Conservation (phyloP, 352 stramenopile genomes). For the Pythium guiyangense region DNA sequence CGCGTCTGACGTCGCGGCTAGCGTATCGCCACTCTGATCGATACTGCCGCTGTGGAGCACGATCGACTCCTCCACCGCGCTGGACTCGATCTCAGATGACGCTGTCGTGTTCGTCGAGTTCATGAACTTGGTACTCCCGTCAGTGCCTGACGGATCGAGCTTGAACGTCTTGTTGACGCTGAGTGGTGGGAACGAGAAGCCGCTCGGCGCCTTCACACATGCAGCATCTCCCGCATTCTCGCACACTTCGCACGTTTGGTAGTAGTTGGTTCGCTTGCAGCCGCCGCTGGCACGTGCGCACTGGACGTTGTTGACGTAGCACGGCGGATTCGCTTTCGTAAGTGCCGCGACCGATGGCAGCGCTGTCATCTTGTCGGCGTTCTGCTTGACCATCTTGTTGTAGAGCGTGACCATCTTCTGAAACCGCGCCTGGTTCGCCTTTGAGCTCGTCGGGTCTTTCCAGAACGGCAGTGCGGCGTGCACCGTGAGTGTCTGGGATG, state of each 20-base stretch:
- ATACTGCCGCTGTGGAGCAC: constrained; percentile 4
- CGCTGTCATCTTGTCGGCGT: constrained; percentile 38
- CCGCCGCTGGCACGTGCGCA: constrained; percentile 38
- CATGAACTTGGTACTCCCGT: constrained; percentile 5
- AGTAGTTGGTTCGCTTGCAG: constrained; percentile 58
- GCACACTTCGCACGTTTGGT: constrained; percentile 61
- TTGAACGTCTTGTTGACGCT: constrained; percentile 21
- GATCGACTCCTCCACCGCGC: neutral
- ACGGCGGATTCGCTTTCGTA: constrained; percentile 45
- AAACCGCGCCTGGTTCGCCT: constrained; percentile 48
- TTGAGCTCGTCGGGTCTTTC: constrained; percentile 39
- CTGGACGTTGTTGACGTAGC: constrained; percentile 54
- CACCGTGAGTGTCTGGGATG: constrained; percentile 24
- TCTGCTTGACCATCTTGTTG: constrained; percentile 30
- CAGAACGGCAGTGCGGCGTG: constrained; percentile 54
- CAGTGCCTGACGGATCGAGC: constrained; percentile 7
- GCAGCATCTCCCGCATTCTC: constrained; percentile 12
- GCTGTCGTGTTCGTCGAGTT: constrained; percentile 6
- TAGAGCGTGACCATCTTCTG: constrained; percentile 55
- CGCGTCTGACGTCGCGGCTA: neutral
- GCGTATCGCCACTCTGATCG: neutral
- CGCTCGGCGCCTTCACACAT: constrained; percentile 29
- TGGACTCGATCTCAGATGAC: neutral
- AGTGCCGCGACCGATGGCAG: constrained; percentile 41
- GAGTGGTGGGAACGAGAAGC: constrained; percentile 47